Evolutionary conservation across 768 basidiomycete species (phyloP).

Genomic region (Plicaturopsis crispa): DNA sequence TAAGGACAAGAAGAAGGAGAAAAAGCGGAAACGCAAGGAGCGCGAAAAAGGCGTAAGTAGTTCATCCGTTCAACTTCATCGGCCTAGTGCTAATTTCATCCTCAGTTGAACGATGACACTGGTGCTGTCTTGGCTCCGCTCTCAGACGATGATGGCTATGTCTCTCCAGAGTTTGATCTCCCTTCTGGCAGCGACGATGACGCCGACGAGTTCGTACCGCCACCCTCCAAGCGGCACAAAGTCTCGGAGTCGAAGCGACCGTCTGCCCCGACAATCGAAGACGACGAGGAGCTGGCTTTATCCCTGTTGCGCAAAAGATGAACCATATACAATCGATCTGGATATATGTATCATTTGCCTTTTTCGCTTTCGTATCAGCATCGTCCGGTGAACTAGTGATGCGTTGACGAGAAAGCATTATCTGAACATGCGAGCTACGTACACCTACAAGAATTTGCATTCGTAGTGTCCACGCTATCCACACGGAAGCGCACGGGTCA

Average conservation of each 20-base stretch:
- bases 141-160: slow-evolving; percentile 55
- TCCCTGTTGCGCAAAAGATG: slow-evolving; percentile 36
- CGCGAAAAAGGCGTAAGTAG: slow-evolving; percentile 38
- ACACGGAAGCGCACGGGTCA: too few relatives aligned
- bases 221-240: slow-evolving; percentile 24
- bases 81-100: slow-evolving; percentile 6
- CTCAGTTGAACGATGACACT: slow-evolving; percentile 21
- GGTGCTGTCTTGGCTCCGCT: slow-evolving; percentile 29
- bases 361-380: too few relatives aligned
- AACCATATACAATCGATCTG: too few relatives aligned
- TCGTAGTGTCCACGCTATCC: too few relatives aligned
- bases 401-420: too few relatives aligned
- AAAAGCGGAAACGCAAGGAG: slow-evolving; percentile 88
- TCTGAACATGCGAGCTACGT: too few relatives aligned
- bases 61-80: slow-evolving; percentile 1
- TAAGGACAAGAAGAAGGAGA: slow-evolving; percentile 82
- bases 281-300: slow-evolving; percentile 62
- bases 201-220: slow-evolving; percentile 19
- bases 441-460: too few relatives aligned
- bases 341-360: too few relatives aligned
- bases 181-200: slow-evolving; percentile 26
- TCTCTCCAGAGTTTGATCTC: slow-evolving; percentile 63
- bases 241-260: neutral
- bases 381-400: too few relatives aligned
- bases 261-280: slow-evolving; percentile 23